Evolutionary conservation across 768 basidiomycete genomes (phyloP).

Genomic region (Trametes gibbosa): DNA sequence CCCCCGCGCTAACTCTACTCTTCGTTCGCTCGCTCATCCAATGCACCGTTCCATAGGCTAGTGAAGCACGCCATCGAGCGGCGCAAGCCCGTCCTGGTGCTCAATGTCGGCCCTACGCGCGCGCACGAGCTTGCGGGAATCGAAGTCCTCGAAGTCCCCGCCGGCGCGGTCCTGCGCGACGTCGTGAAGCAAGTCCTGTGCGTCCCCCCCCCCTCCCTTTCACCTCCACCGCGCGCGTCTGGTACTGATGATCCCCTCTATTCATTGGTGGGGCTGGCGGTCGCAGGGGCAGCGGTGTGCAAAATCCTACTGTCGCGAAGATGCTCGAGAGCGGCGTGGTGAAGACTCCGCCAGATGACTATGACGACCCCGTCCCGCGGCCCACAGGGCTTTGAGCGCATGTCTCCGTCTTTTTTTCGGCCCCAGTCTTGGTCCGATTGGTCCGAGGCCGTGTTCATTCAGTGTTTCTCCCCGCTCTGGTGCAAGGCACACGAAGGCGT

Average conservation of each 20-base stretch:
- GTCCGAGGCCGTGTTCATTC: no score
- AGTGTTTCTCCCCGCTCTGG: not conserved
- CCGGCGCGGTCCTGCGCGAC: conserved; percentile 69
- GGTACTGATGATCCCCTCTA: not conserved
- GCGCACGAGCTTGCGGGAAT: conserved; percentile 69
- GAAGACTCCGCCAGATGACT: conserved; percentile 45
- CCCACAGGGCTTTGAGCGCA: conserved; percentile 5
- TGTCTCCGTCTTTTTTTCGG: not conserved
- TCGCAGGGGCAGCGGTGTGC: not conserved
- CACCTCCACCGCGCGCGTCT: not conserved
- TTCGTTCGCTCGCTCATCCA: not conserved
- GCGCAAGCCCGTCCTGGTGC: conserved; percentile 72
- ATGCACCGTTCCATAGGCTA: conserved; percentile 53
- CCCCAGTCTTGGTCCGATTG: not conserved
- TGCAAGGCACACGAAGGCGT: not conserved
- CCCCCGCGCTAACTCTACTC: not conserved
- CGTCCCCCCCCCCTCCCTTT: conserved; percentile 37
- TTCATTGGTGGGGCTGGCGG: not conserved
- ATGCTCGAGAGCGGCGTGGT: conserved; percentile 62
- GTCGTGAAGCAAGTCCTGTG: conserved; percentile 62
- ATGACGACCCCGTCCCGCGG: conserved; percentile 23
- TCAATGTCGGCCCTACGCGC: conserved; percentile 88
- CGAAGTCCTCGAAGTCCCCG: conserved; percentile 76
- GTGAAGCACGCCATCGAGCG: conserved; percentile 76
- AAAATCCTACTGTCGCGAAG: conserved; percentile 44